These are phyloP conservation scores for Salix suchowensis DNA, from an alignment of 345 rosid genomes.

Conservation along the genomic window DNA sequence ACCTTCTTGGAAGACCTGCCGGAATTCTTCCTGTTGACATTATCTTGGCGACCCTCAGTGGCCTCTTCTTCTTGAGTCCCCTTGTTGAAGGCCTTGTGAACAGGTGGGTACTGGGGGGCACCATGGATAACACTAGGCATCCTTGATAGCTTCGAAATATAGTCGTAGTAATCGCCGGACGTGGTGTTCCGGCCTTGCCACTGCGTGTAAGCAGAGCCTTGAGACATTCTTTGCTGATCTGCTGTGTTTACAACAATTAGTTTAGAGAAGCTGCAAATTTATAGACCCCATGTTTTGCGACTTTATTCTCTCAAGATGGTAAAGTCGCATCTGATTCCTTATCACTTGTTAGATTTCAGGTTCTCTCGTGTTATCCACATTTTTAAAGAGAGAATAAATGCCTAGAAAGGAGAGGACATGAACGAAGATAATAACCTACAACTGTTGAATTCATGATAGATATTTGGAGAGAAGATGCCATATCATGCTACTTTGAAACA, in stretches of 20 bases:
- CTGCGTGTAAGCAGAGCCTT: constrained; percentile 9
- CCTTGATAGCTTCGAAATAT: constrained; percentile 23
- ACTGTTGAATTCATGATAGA: no score
- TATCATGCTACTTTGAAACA: no score
- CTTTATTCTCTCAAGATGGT: constrained; percentile 23
- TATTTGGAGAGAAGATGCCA: no score
- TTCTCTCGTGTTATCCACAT: no score
- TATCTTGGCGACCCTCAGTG: constrained; percentile 26
- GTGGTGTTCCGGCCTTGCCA: constrained; percentile 24
- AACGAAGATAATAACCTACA: no score
- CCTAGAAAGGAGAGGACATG: background rate
- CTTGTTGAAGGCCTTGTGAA: constrained; percentile 34
- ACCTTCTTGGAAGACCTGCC: constrained; percentile 35
- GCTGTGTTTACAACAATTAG: background rate
- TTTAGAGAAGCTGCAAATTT: constrained; percentile 6
- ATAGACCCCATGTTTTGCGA: constrained; percentile 17
- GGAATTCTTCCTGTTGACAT: background rate
- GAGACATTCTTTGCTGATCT: constrained; percentile 3
- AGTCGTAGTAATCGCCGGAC: constrained; percentile 36
- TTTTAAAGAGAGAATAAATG: background rate
- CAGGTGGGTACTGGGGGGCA: constrained; percentile 41
- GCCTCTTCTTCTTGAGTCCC: background rate
- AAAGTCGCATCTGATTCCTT: constrained; percentile 34
- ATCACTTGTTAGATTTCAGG: background rate
- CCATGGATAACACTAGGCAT: constrained; percentile 26